phyloP scores from a whole-genome alignment of 768 basidiomycete species.

The Tricholoma terreum region DNA sequence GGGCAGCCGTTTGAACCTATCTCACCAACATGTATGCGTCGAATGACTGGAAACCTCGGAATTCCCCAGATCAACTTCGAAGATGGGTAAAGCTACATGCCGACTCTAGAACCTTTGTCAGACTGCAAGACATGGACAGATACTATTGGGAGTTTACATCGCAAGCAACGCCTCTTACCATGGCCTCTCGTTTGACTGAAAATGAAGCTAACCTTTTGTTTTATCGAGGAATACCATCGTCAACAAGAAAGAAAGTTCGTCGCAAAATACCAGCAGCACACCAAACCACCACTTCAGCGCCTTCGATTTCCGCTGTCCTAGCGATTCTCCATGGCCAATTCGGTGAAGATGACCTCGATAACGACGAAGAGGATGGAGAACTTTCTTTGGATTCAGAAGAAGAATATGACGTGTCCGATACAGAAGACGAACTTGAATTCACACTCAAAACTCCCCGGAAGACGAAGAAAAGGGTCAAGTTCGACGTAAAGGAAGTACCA shows the following conservation, averaged over 20 bases:
- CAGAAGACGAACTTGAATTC: background rate
- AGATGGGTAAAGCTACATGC: slow-evolving; percentile 5
- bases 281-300: background rate
- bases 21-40: slow-evolving; percentile 3
- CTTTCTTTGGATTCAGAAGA: too few species aligned
- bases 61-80: background rate
- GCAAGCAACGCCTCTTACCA: background rate
- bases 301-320: background rate
- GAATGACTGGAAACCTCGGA: background rate
- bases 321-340: background rate
- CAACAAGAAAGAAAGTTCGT: background rate
- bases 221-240: slow-evolving; percentile 3
- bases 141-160: slow-evolving; percentile 3
- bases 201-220: background rate
- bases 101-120: background rate
- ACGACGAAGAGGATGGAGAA: background rate
- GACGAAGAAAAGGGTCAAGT: background rate
- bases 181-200: background rate
- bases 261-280: background rate
- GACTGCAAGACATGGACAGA: slow-evolving; percentile 1
- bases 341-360: background rate
- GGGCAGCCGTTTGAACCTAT: background rate
- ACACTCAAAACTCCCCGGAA: background rate
- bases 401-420: too few species aligned
- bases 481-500: background rate